Percentiles rank a stretch among this genome's conserved stretches.
Evolutionary conservation across 2,329 filamentous ascomycete genomes (phyloP).

Genomic region (Verticillium zaregamsianum): DNA sequence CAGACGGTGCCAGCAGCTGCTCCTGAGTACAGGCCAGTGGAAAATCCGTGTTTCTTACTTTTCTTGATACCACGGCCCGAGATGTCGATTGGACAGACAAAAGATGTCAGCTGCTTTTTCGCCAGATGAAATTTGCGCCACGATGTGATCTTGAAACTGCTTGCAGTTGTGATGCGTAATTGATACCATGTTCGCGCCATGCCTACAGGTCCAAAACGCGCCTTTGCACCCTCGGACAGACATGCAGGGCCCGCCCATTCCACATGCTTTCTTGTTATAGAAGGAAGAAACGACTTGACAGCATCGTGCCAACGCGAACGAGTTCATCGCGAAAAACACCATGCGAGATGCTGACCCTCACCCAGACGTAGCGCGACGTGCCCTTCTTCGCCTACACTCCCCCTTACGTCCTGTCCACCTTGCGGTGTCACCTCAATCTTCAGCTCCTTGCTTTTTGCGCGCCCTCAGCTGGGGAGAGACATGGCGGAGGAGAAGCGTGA

Average conservation of each 20-base stretch:
- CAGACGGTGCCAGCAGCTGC: background rate
- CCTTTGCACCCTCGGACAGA: too few species aligned
- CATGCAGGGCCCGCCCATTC: too few species aligned
- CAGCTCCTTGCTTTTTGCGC: background rate
- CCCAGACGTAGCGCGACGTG: too few species aligned
- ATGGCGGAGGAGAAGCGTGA: background rate
- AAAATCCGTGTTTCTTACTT: background rate
- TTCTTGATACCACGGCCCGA: background rate
- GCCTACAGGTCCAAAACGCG: too few species aligned
- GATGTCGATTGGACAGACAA: background rate
- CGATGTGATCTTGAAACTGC: background rate
- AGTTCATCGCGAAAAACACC: too few species aligned
- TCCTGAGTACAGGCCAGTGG: background rate
- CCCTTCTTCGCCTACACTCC: too few species aligned
- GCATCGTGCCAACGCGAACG: too few species aligned
- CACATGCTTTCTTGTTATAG: too few species aligned
- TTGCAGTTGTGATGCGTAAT: too few species aligned
- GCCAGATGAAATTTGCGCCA: background rate
- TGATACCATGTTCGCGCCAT: too few species aligned
- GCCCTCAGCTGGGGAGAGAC: background rate
- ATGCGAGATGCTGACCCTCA: too few species aligned
- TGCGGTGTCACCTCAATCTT: background rate
- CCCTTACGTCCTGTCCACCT: background rate
- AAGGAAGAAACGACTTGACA: too few species aligned
- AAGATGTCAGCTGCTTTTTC: background rate